Conservation (phyloP, 2,329 filamentous ascomycete species). For the Aquanectria penicillioides region DNA sequence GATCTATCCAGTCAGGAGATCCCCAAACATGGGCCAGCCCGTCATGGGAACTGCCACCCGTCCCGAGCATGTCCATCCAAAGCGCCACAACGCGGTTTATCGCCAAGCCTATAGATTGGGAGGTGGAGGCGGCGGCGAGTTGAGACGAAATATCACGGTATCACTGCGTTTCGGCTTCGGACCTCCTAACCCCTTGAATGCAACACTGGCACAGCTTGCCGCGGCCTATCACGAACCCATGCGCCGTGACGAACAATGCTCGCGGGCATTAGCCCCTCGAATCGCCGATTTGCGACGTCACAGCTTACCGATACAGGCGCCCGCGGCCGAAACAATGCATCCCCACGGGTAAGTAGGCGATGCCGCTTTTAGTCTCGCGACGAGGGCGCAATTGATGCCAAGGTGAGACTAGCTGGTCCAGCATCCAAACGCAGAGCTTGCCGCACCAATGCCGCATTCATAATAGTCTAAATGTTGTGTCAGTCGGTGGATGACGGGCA, state of each 20-base stretch:
- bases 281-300: slow-evolving; percentile 21
- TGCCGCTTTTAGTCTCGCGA: neutral
- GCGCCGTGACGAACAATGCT: slow-evolving; percentile 11
- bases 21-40: neutral
- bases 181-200: slow-evolving; percentile 12
- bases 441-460: too few relatives aligned
- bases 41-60: neutral
- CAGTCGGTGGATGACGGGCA: too few relatives aligned
- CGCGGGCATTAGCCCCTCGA: too few relatives aligned
- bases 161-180: slow-evolving; percentile 15
- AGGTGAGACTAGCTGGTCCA: too few relatives aligned
- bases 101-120: neutral
- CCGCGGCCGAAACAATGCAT: neutral
- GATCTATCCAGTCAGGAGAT: neutral
- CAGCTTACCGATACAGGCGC: slow-evolving; percentile 13
- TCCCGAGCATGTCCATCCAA: neutral
- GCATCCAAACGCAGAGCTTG: too few relatives aligned
- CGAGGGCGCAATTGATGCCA: too few relatives aligned
- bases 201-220: neutral
- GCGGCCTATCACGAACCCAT: slow-evolving; percentile 14
- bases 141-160: slow-evolving; percentile 20
- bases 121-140: slow-evolving; percentile 1
- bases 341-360: neutral
- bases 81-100: slow-evolving; percentile 3
- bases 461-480: too few relatives aligned